A percentile compares a stretch with the other conserved stretches of the same genome.
These are phyloP conservation scores for Saccharomycopsis microspora DNA, from an alignment of 805 yeast genomes.

Conservation along the genomic window DNA sequence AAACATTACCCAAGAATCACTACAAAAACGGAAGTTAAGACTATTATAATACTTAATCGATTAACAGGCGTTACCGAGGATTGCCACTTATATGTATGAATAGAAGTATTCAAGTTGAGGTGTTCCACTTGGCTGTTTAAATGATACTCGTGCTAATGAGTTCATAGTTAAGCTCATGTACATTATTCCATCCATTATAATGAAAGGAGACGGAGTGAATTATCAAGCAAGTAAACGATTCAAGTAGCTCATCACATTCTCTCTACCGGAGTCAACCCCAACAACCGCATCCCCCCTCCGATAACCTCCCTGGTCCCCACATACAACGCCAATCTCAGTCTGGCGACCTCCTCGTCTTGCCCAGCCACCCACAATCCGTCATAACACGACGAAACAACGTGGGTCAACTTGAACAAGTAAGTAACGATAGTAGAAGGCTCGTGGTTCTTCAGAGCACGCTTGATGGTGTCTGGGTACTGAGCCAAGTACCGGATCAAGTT, in stretches of 20 bases:
- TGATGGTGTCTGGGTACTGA: slow-evolving; percentile 84
- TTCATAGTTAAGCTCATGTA: too few species aligned
- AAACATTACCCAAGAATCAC: too few species aligned
- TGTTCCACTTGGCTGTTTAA: too few species aligned
- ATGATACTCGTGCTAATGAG: too few species aligned
- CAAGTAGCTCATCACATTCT: slow-evolving; percentile 55
- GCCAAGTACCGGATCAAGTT: slow-evolving; percentile 67
- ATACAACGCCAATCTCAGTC: slow-evolving; percentile 87
- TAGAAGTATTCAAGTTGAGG: too few species aligned
- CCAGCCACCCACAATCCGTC: slow-evolving; percentile 96
- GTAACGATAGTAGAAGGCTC: slow-evolving; percentile 95
- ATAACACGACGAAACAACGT: slow-evolving; percentile 92
- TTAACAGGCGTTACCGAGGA: too few species aligned
- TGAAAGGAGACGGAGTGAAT: too few species aligned
- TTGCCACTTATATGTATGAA: too few species aligned
- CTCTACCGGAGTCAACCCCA: slow-evolving; percentile 96
- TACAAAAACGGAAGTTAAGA: too few species aligned
- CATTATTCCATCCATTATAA: too few species aligned
- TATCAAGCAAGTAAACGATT: too few species aligned
- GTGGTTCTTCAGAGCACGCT: slow-evolving; percentile 69
- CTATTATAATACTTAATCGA: too few species aligned
- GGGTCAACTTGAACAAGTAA: slow-evolving; percentile 83
- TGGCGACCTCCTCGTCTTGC: slow-evolving; percentile 75
- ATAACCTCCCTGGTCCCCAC: slow-evolving; percentile 83
- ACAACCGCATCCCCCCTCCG: slow-evolving; percentile 76